Evolutionary conservation across 1,284 basidiomycete species (phyloP).

Genomic region (Phellopilus nigrolimitatus): DNA sequence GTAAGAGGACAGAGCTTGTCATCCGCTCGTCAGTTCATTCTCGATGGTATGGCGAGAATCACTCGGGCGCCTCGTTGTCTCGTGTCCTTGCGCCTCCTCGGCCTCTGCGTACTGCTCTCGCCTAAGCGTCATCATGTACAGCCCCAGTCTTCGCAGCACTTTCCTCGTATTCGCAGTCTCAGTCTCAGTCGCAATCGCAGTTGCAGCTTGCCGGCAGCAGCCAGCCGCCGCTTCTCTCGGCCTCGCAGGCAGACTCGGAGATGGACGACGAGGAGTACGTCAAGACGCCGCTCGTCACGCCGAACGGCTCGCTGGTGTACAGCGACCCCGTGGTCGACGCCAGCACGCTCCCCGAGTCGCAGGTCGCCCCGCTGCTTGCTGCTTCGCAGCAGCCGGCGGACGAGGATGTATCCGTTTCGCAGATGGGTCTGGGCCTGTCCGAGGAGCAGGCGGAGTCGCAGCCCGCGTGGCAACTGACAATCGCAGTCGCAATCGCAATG

Average conservation of each 20-base stretch:
- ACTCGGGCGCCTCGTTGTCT: neutral
- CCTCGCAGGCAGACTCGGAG: slow-evolving; percentile 33
- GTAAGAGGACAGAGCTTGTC: neutral
- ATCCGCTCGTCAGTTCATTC: neutral
- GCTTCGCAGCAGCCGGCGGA: neutral
- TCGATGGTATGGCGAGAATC: neutral
- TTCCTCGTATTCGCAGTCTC: no score
- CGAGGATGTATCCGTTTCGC: slow-evolving; percentile 13
- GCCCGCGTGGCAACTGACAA: slow-evolving; percentile 5
- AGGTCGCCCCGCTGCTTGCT: slow-evolving; percentile 7
- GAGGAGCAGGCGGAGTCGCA: slow-evolving; percentile 13
- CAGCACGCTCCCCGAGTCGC: slow-evolving; percentile 14
- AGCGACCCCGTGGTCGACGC: slow-evolving; percentile 4
- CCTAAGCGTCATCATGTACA: no score
- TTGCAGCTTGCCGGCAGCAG: slow-evolving; percentile 1
- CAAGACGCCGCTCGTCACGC: slow-evolving; percentile 49
- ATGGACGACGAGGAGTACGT: slow-evolving; percentile 38
- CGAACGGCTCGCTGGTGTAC: slow-evolving; percentile 39
- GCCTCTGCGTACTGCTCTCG: no score
- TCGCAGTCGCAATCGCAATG: neutral
- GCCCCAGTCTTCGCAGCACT: neutral
- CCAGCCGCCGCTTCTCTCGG: slow-evolving; percentile 21
- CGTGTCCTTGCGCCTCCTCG: no score
- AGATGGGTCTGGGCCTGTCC: slow-evolving; percentile 16
- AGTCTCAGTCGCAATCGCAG: slow-evolving; percentile 13